Percentiles rank a stretch among this genome's conserved stretches.
Evolutionary conservation across 345 rosid species (phyloP).

Genomic region (Erodium maritimum): DNA sequence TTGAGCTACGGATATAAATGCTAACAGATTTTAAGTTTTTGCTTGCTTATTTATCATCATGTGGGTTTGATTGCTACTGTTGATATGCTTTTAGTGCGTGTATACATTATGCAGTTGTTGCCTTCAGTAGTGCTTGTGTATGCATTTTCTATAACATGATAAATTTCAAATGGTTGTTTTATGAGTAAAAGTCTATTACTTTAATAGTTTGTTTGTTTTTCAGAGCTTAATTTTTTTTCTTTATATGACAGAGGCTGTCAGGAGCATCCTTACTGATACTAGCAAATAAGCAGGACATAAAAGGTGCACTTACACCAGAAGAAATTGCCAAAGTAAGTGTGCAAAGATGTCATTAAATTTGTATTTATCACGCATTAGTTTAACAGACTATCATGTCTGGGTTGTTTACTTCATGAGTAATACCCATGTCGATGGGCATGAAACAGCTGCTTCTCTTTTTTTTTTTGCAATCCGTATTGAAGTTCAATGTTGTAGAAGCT

Average conservation of each 20-base stretch:
- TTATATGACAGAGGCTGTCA: slow-evolving; percentile 49
- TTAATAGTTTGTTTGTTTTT: no score
- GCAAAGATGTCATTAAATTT: neutral
- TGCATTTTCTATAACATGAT: neutral
- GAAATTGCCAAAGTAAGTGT: slow-evolving; percentile 73
- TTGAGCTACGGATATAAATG: no score
- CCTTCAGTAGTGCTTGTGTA: neutral
- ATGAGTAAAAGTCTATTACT: neutral
- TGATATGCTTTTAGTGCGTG: no score
- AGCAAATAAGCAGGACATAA: slow-evolving; percentile 93
- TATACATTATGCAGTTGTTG: no score
- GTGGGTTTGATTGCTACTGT: no score
- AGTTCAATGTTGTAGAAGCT: neutral
- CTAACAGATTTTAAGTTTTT: neutral
- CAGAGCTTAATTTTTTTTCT: neutral
- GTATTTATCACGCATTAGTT: neutral
- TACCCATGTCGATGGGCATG: no score
- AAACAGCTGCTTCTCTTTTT: no score
- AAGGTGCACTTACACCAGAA: slow-evolving; percentile 69
- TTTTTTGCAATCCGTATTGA: neutral
- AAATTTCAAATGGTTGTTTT: neutral
- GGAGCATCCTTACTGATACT: slow-evolving; percentile 78
- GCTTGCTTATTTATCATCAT: no score
- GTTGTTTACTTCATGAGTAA: no score
- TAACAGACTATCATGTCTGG: no score